Conservation (phyloP, 768 basidiomycete genomes). For the Suillus bovinus region DNA sequence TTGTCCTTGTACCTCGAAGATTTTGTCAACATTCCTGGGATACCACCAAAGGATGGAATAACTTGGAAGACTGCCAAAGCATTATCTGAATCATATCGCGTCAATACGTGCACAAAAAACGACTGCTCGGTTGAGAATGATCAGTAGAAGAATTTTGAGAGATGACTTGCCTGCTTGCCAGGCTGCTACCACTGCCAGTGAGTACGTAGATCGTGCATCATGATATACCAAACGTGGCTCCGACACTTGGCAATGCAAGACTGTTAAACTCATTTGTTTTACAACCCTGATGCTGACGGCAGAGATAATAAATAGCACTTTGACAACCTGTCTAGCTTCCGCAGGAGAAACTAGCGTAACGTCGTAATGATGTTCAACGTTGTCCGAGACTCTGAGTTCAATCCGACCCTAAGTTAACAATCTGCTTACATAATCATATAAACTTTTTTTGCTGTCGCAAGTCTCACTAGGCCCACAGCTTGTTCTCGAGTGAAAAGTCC, state of each 20-base stretch:
- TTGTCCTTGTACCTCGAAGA: background rate
- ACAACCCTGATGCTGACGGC: background rate
- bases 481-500: background rate
- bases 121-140: background rate
- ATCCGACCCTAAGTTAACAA: no score
- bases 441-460: constrained; percentile 8
- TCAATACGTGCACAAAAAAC: background rate
- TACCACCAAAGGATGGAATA: background rate
- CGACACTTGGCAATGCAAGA: background rate
- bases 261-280: background rate
- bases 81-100: background rate
- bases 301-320: background rate
- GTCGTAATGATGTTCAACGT: no score
- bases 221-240: background rate
- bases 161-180: background rate
- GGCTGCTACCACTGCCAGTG: background rate
- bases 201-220: background rate
- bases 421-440: background rate
- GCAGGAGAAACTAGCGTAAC: no score
- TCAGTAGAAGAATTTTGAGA: background rate
- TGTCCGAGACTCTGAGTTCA: no score
- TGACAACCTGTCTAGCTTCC: no score
- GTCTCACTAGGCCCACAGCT: background rate
- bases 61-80: background rate
- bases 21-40: background rate